Conservation (phyloP, 2,329 filamentous ascomycete genomes). For the Colletotrichum costaricense region DNA sequence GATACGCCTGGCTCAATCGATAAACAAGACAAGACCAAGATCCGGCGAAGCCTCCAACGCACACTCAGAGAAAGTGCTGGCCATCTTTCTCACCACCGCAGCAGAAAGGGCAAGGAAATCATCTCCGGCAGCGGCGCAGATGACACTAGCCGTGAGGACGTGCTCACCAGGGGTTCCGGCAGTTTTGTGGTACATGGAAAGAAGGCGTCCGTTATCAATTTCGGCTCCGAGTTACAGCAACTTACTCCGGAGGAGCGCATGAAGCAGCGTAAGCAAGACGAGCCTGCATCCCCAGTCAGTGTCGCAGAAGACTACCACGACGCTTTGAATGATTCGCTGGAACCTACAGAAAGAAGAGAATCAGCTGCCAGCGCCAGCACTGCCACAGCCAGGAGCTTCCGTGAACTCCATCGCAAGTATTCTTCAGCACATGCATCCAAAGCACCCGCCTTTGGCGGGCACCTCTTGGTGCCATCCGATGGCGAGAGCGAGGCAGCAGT, state of each 20-base stretch:
- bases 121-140: conserved; percentile 67
- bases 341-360: conserved; percentile 63
- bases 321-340: conserved; percentile 56
- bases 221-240: conserved; percentile 89
- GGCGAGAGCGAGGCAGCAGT: conserved; percentile 70
- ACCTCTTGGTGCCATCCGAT: conserved; percentile 62
- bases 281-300: conserved; percentile 51
- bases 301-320: conserved; percentile 59
- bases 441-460: conserved; percentile 51
- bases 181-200: conserved; percentile 98
- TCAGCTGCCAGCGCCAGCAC: conserved; percentile 75
- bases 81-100: conserved; percentile 74
- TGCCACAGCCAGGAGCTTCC: conserved; percentile 73
- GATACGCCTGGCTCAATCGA: conserved; percentile 47
- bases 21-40: conserved; percentile 72
- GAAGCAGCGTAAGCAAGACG: conserved; percentile 67
- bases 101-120: conserved; percentile 82
- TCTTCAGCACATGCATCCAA: conserved; percentile 63
- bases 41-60: conserved; percentile 88
- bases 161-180: conserved; percentile 81
- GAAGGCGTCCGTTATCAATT: conserved; percentile 97
- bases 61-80: conserved; percentile 85
- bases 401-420: conserved; percentile 70
- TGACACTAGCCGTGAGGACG: conserved; percentile 68
- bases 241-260: conserved; percentile 80